Evolutionary conservation across 371 early-diverging fungal genomes (phyloP).

Genomic region (Zychaea mexicana): DNA sequence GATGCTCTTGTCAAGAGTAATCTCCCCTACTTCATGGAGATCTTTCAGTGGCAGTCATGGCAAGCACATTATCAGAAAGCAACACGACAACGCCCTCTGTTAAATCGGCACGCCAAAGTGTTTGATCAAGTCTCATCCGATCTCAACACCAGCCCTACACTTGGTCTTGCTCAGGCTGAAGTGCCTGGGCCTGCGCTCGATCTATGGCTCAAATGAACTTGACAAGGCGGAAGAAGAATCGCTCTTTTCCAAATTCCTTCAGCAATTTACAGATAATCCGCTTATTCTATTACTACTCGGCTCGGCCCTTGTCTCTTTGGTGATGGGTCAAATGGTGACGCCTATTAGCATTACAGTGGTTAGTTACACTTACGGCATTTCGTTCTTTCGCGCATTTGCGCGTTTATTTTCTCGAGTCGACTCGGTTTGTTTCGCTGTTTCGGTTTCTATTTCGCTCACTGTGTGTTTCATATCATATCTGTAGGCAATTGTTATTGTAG

Average conservation of each 20-base stretch:
- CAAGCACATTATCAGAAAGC: constrained; percentile 12
- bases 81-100: constrained; percentile 57
- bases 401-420: too few species aligned
- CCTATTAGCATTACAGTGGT: constrained; percentile 94
- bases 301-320: constrained; percentile 81
- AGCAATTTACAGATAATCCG: constrained; percentile 65
- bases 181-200: constrained; percentile 52
- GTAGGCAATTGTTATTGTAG: constrained; percentile 88
- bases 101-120: constrained; percentile 58
- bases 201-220: constrained; percentile 62
- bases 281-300: constrained; percentile 87
- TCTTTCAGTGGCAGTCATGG: not conserved
- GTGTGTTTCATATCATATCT: too few species aligned
- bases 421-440: too few species aligned
- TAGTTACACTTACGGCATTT: constrained; percentile 18
- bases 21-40: constrained; percentile 1
- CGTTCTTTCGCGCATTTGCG: too few species aligned
- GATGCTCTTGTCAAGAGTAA: constrained; percentile 30
- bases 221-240: constrained; percentile 51
- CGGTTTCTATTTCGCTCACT: too few species aligned
- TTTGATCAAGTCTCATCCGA: constrained; percentile 55
- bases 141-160: constrained; percentile 51
- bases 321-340: constrained; percentile 92
- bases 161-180: constrained; percentile 56
- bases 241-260: constrained; percentile 39